Conservation (phyloP, 345 rosid species). For the Boechera divaricarpa region DNA sequence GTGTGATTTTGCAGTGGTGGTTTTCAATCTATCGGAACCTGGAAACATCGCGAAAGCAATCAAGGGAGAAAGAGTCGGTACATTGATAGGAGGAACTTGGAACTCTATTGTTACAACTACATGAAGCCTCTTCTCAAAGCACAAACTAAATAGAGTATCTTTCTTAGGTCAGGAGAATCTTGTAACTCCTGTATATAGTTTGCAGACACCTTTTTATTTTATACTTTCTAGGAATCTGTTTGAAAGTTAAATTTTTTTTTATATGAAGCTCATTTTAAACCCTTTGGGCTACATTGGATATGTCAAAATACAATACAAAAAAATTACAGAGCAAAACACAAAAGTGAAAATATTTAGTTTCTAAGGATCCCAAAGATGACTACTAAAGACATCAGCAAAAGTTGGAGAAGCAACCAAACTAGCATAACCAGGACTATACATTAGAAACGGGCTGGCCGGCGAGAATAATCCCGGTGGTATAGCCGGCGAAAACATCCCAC, state of each 20-base stretch:
- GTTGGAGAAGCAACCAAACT: constrained; percentile 54
- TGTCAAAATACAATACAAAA: constrained; percentile 34
- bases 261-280: constrained; percentile 28
- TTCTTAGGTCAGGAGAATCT: constrained; percentile 28
- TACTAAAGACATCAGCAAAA: constrained; percentile 56
- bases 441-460: constrained; percentile 58
- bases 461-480: constrained; percentile 58
- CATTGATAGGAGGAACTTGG: constrained; percentile 71
- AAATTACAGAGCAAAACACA: constrained; percentile 16
- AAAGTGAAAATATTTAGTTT: not conserved
- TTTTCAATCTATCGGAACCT: constrained; percentile 77
- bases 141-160: constrained; percentile 9
- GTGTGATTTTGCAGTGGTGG: constrained; percentile 65
- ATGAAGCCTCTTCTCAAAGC: constrained; percentile 32
- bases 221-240: constrained; percentile 16
- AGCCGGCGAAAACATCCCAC: constrained; percentile 48
- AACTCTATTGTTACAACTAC: constrained; percentile 49
- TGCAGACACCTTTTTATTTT: constrained; percentile 16
- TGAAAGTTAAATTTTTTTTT: constrained; percentile 32
- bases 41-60: constrained; percentile 93
- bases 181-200: constrained; percentile 26
- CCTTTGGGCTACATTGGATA: constrained; percentile 28
- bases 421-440: constrained; percentile 55
- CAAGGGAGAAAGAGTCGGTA: constrained; percentile 87
- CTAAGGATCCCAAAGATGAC: constrained; percentile 56